Evolutionary conservation across 2,329 filamentous ascomycete species (phyloP), one percentile per base, ranked within the genome.

Genomic region (Berkeleyomyces rouxiae): DNA sequence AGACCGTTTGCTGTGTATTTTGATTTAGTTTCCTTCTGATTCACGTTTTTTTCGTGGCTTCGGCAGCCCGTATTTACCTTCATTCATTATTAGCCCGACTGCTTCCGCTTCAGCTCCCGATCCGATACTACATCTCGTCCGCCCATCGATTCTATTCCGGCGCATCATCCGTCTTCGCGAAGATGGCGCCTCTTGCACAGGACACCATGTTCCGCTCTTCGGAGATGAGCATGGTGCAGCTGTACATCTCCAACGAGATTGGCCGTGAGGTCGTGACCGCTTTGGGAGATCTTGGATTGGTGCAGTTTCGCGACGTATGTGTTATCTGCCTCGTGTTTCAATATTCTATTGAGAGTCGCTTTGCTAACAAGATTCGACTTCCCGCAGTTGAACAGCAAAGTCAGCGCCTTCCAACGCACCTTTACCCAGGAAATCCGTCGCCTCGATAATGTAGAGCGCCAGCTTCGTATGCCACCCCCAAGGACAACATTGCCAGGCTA

Each of bases 141-240:
- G 11, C 33, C 47, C 13, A 16, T 16, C 11, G 16, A n/a, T 61
- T n/a, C 3, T 6, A 16, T 23, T 33, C 40, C 7, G 57, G 46
- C 51, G 40, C 40, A 47, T 46, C 61, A 47, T 55, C 61, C 51
- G 33, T 13, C 47, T 33, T 51, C 51, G 39, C 58, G 63, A 67
- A 66, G 72, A 75, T 68, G 67, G 87, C 86, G 84, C 82, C 82
- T 75, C 78, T 80, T 68, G 76, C 78, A 73, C 77, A 89, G 78
- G 90, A 97, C 78, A 96, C 91, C 76, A 88, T 96, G 79, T 97
- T 99, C 85, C 92, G 95, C 82, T 99, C 93, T 74, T 89, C 90
- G 88, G 89, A 96, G 76, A 99, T 99, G 93, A 96, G 90, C 82
- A 87, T 99, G 86, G 95, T 95, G 72, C 93, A 99, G 85, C 87